Evolutionary conservation across 768 basidiomycete species (phyloP).

Genomic region (Pluteus cervinus): DNA sequence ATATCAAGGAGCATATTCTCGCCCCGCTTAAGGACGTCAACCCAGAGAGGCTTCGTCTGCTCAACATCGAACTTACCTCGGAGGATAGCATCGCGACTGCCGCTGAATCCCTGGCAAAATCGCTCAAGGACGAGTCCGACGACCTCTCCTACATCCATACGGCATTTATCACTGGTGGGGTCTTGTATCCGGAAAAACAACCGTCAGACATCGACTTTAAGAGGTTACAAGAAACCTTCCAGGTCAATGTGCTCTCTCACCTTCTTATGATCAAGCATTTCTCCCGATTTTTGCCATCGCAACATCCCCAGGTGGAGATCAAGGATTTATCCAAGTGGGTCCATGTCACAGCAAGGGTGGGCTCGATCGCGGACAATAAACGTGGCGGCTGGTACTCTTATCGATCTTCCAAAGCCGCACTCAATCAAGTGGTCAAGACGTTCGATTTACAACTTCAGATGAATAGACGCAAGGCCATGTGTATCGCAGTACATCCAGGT

Average conservation of each 20-base stretch:
- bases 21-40: conserved; percentile 35
- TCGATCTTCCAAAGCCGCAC: conserved; percentile 54
- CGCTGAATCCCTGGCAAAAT: conserved; percentile 31
- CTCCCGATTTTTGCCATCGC: conserved; percentile 45
- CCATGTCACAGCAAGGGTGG: conserved; percentile 54
- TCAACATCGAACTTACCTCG: conserved; percentile 44
- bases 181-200: conserved; percentile 49
- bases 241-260: conserved; percentile 55
- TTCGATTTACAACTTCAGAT: conserved; percentile 49
- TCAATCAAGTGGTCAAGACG: conserved; percentile 58
- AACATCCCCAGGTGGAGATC: conserved; percentile 14
- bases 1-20: conserved; percentile 36
- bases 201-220: conserved; percentile 40
- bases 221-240: conserved; percentile 38
- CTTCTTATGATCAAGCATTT: conserved; percentile 60
- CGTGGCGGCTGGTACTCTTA: conserved; percentile 61
- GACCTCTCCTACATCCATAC: conserved; percentile 40
- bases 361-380: conserved; percentile 51
- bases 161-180: conserved; percentile 49
- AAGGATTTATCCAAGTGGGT: conserved; percentile 45
- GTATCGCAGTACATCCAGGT: conserved; percentile 53
- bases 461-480: conserved; percentile 41
- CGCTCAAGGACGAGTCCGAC: conserved; percentile 20
- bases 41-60: conserved; percentile 35
- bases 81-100: conserved; percentile 46